These are phyloP conservation scores for Hygrocybe punicea DNA, from an alignment of 768 basidiomycete genomes.

Conservation along the genomic window DNA sequence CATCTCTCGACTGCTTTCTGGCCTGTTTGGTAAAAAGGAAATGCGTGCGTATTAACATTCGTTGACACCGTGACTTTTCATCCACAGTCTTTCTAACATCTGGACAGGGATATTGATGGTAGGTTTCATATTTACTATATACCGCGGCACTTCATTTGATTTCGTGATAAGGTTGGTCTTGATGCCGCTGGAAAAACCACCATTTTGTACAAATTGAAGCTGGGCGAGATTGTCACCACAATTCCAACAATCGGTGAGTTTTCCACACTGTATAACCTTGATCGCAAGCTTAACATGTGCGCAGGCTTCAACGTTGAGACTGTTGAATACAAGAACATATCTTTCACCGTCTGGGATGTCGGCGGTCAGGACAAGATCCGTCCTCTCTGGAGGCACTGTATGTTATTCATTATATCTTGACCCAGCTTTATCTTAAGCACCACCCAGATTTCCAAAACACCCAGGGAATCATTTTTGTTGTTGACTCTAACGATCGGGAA, in stretches of 20 bases:
- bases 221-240: slow-evolving; percentile 99
- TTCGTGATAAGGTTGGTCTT: slow-evolving; percentile 76
- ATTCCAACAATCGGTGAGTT: slow-evolving; percentile 97
- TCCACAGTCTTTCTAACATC: slow-evolving; percentile 22
- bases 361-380: slow-evolving; percentile 99
- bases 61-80: slow-evolving; percentile 30
- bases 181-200: slow-evolving; percentile 99
- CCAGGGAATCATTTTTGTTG: slow-evolving; percentile 99
- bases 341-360: slow-evolving; percentile 99
- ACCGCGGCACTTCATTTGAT: not conserved
- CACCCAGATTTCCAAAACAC: slow-evolving; percentile 98
- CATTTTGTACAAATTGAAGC: slow-evolving; percentile 98
- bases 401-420: slow-evolving; percentile 37
- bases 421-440: slow-evolving; percentile 17
- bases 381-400: slow-evolving; percentile 99
- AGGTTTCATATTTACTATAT: slow-evolving; percentile 24
- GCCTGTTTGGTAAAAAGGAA: slow-evolving; percentile 97
- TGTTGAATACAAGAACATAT: slow-evolving; percentile 99
- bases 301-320: slow-evolving; percentile 99
- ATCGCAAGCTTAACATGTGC: slow-evolving; percentile 20
- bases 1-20: slow-evolving; percentile 69
- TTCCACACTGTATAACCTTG: slow-evolving; percentile 4
- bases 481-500: slow-evolving; percentile 99
- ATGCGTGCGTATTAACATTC: slow-evolving; percentile 74
- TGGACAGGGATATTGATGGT: slow-evolving; percentile 97